Conservation (phyloP, 352 stramenopile species). For the Phytopythium montanum region DNA sequence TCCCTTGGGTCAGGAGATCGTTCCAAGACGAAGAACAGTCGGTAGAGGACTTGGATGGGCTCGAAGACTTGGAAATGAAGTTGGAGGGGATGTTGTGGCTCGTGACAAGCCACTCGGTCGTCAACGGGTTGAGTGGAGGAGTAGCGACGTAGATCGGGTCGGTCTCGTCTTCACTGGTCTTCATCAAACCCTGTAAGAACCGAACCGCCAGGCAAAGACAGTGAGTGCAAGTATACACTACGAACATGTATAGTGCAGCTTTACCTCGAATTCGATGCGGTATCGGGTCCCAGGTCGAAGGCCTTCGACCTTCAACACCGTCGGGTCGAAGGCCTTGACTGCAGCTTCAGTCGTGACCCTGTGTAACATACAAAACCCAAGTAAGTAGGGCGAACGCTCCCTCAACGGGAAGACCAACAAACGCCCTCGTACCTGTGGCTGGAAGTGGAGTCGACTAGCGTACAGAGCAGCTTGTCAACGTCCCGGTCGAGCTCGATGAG, state of each 20-base stretch:
- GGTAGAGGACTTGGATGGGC: not conserved
- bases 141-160: slow-evolving; percentile 35
- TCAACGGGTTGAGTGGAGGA: slow-evolving; percentile 26
- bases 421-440: slow-evolving; percentile 22
- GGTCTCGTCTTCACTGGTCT: slow-evolving; percentile 6
- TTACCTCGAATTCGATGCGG: slow-evolving; percentile 54
- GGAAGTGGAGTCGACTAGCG: slow-evolving; percentile 29
- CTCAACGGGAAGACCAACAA: not conserved
- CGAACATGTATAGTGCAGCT: not conserved
- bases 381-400: not conserved
- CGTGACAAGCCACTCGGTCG: slow-evolving; percentile 52
- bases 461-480: slow-evolving; percentile 31
- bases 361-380: not conserved
- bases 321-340: slow-evolving; percentile 46
- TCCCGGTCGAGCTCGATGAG: slow-evolving; percentile 57
- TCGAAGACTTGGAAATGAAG: slow-evolving; percentile 9
- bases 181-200: slow-evolving; percentile 33
- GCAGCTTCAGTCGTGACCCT: slow-evolving; percentile 21
- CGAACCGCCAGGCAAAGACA: not conserved
- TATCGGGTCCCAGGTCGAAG: slow-evolving; percentile 53
- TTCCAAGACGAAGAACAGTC: slow-evolving; percentile 28
- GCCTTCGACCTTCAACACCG: slow-evolving; percentile 56
- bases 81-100: slow-evolving; percentile 33
- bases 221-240: not conserved
- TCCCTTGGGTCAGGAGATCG: slow-evolving; percentile 28